Evolutionary conservation across 768 basidiomycete species (phyloP).

Genomic region (Russula earlei): DNA sequence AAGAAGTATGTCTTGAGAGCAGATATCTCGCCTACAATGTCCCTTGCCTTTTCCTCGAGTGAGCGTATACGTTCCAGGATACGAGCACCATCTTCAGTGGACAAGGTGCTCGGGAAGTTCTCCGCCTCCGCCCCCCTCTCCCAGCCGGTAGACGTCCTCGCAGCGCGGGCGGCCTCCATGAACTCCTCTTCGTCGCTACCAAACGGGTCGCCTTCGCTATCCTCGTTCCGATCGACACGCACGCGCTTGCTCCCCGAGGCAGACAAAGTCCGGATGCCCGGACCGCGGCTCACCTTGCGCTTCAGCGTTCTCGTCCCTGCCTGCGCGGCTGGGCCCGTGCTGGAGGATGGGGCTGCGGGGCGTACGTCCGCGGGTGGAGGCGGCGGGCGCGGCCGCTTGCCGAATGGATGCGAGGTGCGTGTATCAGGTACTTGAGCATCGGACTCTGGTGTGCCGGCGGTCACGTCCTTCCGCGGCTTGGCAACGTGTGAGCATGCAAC

Average conservation of each 20-base stretch:
- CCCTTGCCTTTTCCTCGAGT: conserved; percentile 16
- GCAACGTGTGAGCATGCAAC: conserved; percentile 18
- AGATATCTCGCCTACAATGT: conserved; percentile 17
- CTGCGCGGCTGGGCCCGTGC: conserved; percentile 9
- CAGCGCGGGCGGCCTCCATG: conserved; percentile 16
- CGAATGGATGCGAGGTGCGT: background rate
- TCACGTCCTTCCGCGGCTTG: conserved; percentile 14
- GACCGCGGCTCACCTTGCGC: conserved; percentile 12
- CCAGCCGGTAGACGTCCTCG: conserved; percentile 3
- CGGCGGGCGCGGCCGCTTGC: conserved; percentile 10
- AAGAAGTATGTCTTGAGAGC: conserved; percentile 16
- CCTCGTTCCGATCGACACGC: conserved; percentile 11
- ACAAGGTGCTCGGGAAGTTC: conserved; percentile 4
- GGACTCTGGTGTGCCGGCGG: conserved; percentile 12
- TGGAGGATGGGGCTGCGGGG: background rate
- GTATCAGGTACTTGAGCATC: conserved; percentile 3
- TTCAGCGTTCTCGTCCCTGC: conserved; percentile 8
- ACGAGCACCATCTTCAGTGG: conserved; percentile 10
- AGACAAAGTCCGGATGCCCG: background rate
- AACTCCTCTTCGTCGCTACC: conserved; percentile 16
- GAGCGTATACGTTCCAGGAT: conserved; percentile 13
- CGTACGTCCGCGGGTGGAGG: background rate
- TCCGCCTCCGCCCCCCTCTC: conserved; percentile 5
- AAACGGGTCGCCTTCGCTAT: conserved; percentile 16
- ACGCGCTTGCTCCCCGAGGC: conserved; percentile 1